phyloP scores from a whole-genome alignment of 805 yeast species.

The Wickerhamomyces pijperi region DNA sequence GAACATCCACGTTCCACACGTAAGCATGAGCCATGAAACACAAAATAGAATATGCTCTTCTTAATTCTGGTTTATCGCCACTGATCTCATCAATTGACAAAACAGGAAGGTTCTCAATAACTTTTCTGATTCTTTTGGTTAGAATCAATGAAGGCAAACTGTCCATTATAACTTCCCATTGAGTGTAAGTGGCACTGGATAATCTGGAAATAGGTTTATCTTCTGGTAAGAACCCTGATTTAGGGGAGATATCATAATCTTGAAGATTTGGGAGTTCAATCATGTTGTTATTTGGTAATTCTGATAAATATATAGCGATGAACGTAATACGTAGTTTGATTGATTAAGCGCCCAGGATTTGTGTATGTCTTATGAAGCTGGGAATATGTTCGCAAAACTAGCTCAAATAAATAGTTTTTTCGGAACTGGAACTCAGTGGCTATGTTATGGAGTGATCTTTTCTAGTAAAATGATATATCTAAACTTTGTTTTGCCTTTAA shows the following conservation, averaged over 20 bases:
- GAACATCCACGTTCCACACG: slow-evolving; percentile 69
- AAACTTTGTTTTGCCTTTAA: no score
- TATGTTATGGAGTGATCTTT: no score
- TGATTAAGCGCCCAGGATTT: no score
- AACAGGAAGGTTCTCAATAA: slow-evolving; percentile 57
- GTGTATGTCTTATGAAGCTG: no score
- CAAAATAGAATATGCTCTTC: slow-evolving; percentile 74
- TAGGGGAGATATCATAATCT: slow-evolving; percentile 61
- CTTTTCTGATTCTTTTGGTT: slow-evolving; percentile 45
- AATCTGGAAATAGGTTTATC: slow-evolving; percentile 49
- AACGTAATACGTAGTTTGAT: no score
- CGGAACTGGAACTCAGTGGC: no score
- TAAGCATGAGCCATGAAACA: slow-evolving; percentile 82
- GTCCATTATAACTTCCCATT: slow-evolving; percentile 67
- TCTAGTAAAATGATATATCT: no score
- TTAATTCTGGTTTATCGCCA: slow-evolving; percentile 35
- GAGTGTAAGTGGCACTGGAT: slow-evolving; percentile 49
- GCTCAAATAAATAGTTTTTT: no score
- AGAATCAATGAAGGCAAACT: slow-evolving; percentile 66
- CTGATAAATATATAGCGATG: no score
- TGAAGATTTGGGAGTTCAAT: slow-evolving; percentile 35
- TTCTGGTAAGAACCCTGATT: slow-evolving; percentile 72
- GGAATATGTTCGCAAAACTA: no score
- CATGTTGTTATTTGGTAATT: slow-evolving; percentile 1
- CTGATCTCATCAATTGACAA: slow-evolving; percentile 34